A percentile compares a stretch with the other conserved stretches of the same genome.
Conservation (phyloP, 768 basidiomycete species). For the Psilocybe sp. region DNA sequence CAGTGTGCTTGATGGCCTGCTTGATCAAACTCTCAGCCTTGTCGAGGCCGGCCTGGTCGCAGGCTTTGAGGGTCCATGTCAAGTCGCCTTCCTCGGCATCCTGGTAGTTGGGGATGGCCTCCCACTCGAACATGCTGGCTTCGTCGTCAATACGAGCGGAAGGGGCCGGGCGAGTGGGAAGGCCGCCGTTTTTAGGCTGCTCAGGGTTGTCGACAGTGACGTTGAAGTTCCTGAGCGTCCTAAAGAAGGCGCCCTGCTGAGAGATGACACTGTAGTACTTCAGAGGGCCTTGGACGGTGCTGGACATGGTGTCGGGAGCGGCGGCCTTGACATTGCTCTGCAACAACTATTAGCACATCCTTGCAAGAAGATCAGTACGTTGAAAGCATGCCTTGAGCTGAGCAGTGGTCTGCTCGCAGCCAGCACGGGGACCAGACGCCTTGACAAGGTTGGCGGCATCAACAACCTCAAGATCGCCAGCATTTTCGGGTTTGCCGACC, state of each 20-base stretch:
- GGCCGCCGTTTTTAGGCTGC: constrained; percentile 56
- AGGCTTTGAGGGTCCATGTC: constrained; percentile 81
- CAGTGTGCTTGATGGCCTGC: constrained; percentile 70
- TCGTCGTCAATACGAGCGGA: constrained; percentile 87
- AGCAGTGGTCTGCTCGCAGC: constrained; percentile 73
- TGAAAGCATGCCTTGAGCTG: constrained; percentile 67
- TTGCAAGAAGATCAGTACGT: not conserved
- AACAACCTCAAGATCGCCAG: constrained; percentile 60
- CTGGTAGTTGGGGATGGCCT: constrained; percentile 75
- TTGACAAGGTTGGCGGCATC: constrained; percentile 85
- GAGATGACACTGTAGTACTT: constrained; percentile 86
- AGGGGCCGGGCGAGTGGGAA: constrained; percentile 55
- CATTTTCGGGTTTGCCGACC: constrained; percentile 78
- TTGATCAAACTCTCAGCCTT: constrained; percentile 65
- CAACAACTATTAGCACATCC: constrained; percentile 5
- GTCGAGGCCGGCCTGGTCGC: constrained; percentile 74
- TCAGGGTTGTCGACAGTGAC: constrained; percentile 79
- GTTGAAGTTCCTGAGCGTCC: constrained; percentile 76
- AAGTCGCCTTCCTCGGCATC: constrained; percentile 81
- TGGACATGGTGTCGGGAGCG: constrained; percentile 49
- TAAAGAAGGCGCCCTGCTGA: constrained; percentile 87
- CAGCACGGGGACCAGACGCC: constrained; percentile 77
- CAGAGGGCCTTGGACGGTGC: constrained; percentile 69
- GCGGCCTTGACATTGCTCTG: constrained; percentile 55
- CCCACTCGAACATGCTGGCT: constrained; percentile 61